phyloP scores from a whole-genome alignment of 371 early-diverging fungal genomes.

The Coemansia linderi region DNA sequence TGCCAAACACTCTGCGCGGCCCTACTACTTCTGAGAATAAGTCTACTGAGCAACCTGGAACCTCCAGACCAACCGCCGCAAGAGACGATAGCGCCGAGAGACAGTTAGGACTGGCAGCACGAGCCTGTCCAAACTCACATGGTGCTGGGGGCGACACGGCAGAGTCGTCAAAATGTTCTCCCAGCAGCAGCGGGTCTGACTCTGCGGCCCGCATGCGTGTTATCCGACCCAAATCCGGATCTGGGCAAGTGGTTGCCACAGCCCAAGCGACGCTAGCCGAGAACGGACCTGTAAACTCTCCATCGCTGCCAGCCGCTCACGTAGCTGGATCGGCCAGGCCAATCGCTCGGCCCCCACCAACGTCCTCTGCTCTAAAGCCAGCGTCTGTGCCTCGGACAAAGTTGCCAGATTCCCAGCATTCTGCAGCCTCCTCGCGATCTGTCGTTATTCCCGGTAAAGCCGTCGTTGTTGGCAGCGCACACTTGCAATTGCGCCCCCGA shows the following conservation, averaged over 20 bases:
- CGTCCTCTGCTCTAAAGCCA: neutral
- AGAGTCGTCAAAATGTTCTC: neutral
- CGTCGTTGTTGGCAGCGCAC: neutral
- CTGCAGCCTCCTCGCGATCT: neutral
- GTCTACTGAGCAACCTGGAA: neutral
- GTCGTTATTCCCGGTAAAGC: neutral
- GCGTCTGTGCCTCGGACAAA: neutral
- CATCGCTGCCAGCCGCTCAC: neutral
- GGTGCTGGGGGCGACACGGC: neutral
- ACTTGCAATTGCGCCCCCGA: neutral
- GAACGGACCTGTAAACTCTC: neutral
- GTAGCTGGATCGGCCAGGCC: neutral
- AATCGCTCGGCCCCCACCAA: neutral
- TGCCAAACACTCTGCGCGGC: neutral
- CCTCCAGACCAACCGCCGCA: neutral
- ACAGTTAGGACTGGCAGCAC: neutral
- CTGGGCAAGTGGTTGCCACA: neutral
- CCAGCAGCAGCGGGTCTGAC: slow-evolving; percentile 4
- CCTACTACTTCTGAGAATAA: neutral
- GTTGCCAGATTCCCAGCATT: neutral
- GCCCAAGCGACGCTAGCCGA: neutral
- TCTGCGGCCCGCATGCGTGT: slow-evolving; percentile 10
- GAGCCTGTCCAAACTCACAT: neutral
- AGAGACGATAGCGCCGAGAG: neutral
- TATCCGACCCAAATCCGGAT: slow-evolving; percentile 5